These are phyloP conservation scores for Neonectria sp. DNA, from an alignment of 2,329 filamentous ascomycete species.

Conservation along the genomic window DNA sequence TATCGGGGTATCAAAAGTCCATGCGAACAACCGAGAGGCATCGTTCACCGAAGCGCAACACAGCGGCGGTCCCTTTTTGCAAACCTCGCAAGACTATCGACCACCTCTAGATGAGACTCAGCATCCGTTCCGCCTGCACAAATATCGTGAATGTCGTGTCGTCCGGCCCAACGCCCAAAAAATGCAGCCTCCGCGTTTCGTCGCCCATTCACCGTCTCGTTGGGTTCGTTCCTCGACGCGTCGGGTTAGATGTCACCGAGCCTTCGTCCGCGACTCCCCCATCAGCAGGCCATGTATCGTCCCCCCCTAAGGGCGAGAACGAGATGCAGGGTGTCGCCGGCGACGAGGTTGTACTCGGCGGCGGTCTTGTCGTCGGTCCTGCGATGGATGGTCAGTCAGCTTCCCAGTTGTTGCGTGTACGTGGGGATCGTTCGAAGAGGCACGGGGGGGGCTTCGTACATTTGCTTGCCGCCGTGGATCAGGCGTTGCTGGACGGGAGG, in stretches of 20 bases:
- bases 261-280: not conserved
- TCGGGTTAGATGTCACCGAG: not conserved
- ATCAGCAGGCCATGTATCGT: constrained; percentile 39
- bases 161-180: constrained; percentile 27
- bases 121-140: constrained; percentile 26
- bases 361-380: constrained; percentile 98
- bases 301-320: constrained; percentile 95
- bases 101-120: constrained; percentile 19
- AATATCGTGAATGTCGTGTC: constrained; percentile 16
- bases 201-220: constrained; percentile 14
- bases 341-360: constrained; percentile 89
- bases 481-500: constrained; percentile 96
- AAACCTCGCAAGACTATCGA: constrained; percentile 4
- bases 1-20: constrained; percentile 11
- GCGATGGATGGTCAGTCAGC: constrained; percentile 28
- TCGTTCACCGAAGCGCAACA: not conserved
- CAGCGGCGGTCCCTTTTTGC: constrained; percentile 2
- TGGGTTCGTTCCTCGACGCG: not conserved
- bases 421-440: not conserved
- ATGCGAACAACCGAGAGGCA: not conserved
- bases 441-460: constrained; percentile 69
- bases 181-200: constrained; percentile 29
- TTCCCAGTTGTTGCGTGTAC: not conserved
- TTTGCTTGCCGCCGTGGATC: constrained; percentile 98
- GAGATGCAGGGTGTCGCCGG: constrained; percentile 93